Conservation (phyloP, 2,329 filamentous ascomycete species). For the Colletotrichum lindemuthianum region DNA sequence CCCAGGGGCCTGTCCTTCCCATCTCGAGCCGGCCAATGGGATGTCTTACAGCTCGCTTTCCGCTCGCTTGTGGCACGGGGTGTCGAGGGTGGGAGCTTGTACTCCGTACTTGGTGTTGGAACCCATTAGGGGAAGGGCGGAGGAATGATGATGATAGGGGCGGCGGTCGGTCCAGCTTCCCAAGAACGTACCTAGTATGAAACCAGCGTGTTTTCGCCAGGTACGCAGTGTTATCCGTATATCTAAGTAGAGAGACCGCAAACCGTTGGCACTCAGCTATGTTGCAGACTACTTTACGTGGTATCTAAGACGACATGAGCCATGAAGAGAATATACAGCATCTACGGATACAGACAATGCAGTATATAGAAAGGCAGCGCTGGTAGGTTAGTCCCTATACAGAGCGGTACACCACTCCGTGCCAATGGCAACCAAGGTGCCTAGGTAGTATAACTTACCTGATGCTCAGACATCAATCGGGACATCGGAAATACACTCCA, state of each 20-base stretch:
- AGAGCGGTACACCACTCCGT: too few relatives aligned
- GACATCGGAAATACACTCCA: constrained; percentile 21
- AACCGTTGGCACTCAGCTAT: too few relatives aligned
- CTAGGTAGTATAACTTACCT: neutral
- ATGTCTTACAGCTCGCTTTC: constrained; percentile 18
- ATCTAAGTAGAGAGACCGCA: too few relatives aligned
- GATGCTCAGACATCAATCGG: constrained; percentile 32
- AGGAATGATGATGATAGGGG: constrained; percentile 12
- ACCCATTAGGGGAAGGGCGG: neutral
- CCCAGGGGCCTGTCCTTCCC: constrained; percentile 24
- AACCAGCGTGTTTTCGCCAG: neutral
- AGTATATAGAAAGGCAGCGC: too few relatives aligned
- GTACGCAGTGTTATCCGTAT: too few relatives aligned
- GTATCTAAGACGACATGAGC: too few relatives aligned
- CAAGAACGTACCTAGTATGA: constrained; percentile 25
- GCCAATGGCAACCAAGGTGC: too few relatives aligned
- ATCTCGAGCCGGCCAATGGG: constrained; percentile 21
- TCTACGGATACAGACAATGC: too few relatives aligned
- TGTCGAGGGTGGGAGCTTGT: constrained; percentile 14
- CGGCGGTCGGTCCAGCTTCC: constrained; percentile 11
- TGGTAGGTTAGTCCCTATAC: too few relatives aligned
- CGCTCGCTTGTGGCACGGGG: constrained; percentile 21
- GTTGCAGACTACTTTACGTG: too few relatives aligned
- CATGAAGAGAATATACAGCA: too few relatives aligned
- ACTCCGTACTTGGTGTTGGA: neutral